Evolutionary conservation across 371 early-diverging fungal species (phyloP).

Genomic region (Fennellomyces sp.): DNA sequence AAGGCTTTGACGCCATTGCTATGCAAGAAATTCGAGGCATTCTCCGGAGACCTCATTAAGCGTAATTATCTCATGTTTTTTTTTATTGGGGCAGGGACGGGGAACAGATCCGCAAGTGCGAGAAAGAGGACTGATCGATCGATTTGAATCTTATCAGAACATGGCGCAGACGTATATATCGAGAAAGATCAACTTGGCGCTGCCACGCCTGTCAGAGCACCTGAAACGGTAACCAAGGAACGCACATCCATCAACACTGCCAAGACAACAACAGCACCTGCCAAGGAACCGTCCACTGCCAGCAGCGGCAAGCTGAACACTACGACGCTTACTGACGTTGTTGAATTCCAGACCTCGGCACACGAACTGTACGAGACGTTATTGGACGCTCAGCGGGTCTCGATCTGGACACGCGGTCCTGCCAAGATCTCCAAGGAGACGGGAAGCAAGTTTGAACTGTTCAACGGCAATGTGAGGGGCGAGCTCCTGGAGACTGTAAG

Average conservation of each 20-base stretch:
- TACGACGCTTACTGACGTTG: conserved; percentile 69
- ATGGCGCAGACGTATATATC: conserved; percentile 91
- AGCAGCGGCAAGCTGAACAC: conserved; percentile 66
- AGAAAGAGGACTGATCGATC: neutral
- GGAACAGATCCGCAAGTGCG: neutral
- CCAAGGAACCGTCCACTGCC: conserved; percentile 10
- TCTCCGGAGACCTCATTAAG: conserved; percentile 78
- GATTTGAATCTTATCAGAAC: conserved; percentile 39
- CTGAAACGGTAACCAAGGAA: conserved; percentile 23
- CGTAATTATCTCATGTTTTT: conserved; percentile 37
- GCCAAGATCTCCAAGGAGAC: conserved; percentile 56
- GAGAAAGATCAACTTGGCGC: conserved; percentile 54
- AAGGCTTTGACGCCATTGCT: conserved; percentile 67
- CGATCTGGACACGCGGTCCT: conserved; percentile 81
- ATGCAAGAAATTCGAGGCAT: conserved; percentile 62
- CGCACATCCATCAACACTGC: conserved; percentile 14
- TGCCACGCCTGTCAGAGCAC: conserved; percentile 30
- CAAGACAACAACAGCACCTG: conserved; percentile 15
- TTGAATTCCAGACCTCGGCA: conserved; percentile 90
- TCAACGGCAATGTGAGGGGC: conserved; percentile 90
- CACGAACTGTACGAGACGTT: conserved; percentile 82
- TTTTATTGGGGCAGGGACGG: neutral
- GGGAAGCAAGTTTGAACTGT: conserved; percentile 73
- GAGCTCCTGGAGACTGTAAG: conserved; percentile 70
- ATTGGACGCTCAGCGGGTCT: conserved; percentile 73